Evolutionary conservation across 2,329 filamentous ascomycete genomes (phyloP), one percentile per base, ranked within the genome.

Genomic region (Monilinia polystroma): DNA sequence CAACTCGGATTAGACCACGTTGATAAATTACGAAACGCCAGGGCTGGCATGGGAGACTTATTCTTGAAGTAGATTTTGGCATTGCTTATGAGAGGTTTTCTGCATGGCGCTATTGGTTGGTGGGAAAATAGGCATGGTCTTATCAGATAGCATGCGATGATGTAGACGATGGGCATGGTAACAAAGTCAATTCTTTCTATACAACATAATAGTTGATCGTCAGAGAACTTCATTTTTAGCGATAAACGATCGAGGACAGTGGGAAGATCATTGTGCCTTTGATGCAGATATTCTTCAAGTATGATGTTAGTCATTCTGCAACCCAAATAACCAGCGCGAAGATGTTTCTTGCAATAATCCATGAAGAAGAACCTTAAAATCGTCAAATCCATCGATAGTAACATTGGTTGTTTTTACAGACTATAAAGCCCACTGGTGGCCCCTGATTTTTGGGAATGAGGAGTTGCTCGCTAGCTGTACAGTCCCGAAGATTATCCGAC

Each of bases 1-100:
- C 81, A 82, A 70, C 81, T 90, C 67, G 88, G 87, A 23, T 77
- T 90, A 68, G 88, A 90, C 75, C 88, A 90, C 72, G 78, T 84
- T 57, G 87, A 90, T 78, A 83, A 87, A 73, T 81, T 85, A 63
- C 81, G 86, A 71, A 78, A 81, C 26, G 72, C 84, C 70, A 81
- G 86, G 68, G 88, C 88, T 73, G 87, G 86, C 56, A 82, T 80
- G 70, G 84, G 84, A 54, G 87, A 89, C 74, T 80, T 90, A 74
- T 89, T 89, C 78, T 83, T 89, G 67, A 76, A 73, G 72, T 77
- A 76, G 74, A 73, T 63, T 72, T 69, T 56, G 58, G 63, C 64
- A 70, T 72, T 68, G 67, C 63, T 66, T 55, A 53, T 59, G 58
- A 65, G 67, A 65, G 60, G 68, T 26, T 68, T 67, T 69, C 65